Evolutionary conservation across 1,284 basidiomycete genomes (phyloP).

Genomic region (Sphagnurus paluster): DNA sequence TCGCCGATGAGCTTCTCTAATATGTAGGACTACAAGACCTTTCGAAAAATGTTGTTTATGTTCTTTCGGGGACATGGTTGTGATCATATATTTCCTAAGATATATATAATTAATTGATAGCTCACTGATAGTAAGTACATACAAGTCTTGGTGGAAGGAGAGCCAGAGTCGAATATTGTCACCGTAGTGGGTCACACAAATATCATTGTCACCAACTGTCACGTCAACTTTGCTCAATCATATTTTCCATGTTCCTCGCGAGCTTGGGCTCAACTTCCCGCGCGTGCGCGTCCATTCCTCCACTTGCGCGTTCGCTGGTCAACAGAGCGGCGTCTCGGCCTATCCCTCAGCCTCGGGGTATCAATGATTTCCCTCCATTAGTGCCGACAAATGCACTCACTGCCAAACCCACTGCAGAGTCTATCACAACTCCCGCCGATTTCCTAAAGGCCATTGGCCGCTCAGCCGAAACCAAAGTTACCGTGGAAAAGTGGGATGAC

Average conservation of each 20-base stretch:
- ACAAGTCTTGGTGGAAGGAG: too few relatives aligned
- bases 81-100: too few relatives aligned
- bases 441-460: conserved; percentile 77
- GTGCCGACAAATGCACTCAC: conserved; percentile 13
- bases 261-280: conserved; percentile 20
- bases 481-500: conserved; percentile 60
- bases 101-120: too few relatives aligned
- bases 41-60: too few relatives aligned
- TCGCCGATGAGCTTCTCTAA: too few relatives aligned
- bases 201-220: neutral
- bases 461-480: conserved; percentile 56
- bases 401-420: conserved; percentile 9
- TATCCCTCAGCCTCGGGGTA: conserved; percentile 25
- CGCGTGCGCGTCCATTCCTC: conserved; percentile 24
- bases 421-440: conserved; percentile 48
- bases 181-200: neutral
- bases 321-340: conserved; percentile 38
- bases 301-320: conserved; percentile 37
- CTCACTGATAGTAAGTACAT: too few relatives aligned
- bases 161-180: too few relatives aligned
- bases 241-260: conserved; percentile 16
- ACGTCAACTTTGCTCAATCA: neutral
- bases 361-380: conserved; percentile 15
- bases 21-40: too few relatives aligned
- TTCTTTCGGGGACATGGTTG: too few relatives aligned